Evolutionary conservation across 2,329 filamentous ascomycete species (phyloP).

Genomic region (Bretziella fagacearum): DNA sequence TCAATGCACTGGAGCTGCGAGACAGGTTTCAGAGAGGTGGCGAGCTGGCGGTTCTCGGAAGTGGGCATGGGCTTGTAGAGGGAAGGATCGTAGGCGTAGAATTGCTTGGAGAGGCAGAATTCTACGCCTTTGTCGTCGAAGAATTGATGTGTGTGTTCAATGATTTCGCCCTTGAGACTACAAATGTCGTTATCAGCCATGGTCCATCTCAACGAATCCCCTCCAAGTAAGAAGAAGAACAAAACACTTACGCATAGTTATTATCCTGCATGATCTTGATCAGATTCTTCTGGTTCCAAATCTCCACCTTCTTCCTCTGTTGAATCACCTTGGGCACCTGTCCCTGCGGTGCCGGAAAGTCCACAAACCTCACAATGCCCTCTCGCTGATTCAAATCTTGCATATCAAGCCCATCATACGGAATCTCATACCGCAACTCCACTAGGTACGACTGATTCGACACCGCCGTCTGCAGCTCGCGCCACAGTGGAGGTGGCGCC

Average conservation of each 20-base stretch:
- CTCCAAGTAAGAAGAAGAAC: too few relatives aligned
- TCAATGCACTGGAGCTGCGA: slow-evolving; percentile 32
- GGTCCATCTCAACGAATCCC: neutral
- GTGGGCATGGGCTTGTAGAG: slow-evolving; percentile 20
- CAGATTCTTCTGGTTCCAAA: slow-evolving; percentile 34
- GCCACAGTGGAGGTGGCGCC: slow-evolving; percentile 28
- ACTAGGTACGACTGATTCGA: slow-evolving; percentile 39
- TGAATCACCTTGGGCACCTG: slow-evolving; percentile 29
- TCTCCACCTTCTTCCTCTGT: slow-evolving; percentile 39
- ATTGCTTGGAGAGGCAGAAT: slow-evolving; percentile 34
- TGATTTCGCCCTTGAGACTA: slow-evolving; percentile 35
- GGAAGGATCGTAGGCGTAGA: slow-evolving; percentile 24
- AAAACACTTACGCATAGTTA: slow-evolving; percentile 29
- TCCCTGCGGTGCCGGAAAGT: slow-evolving; percentile 41
- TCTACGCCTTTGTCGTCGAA: slow-evolving; percentile 33
- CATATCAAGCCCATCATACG: slow-evolving; percentile 23
- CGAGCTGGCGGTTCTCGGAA: slow-evolving; percentile 15
- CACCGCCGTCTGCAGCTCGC: slow-evolving; percentile 37
- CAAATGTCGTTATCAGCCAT: slow-evolving; percentile 1
- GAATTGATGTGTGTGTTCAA: slow-evolving; percentile 38
- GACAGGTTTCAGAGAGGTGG: slow-evolving; percentile 28
- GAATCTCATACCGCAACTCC: slow-evolving; percentile 37
- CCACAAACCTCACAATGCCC: slow-evolving; percentile 39
- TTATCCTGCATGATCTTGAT: slow-evolving; percentile 34
- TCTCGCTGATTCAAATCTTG: slow-evolving; percentile 15